Conservation (phyloP, 2,329 filamentous ascomycete species). For the Ascocoryne sarcoides region DNA sequence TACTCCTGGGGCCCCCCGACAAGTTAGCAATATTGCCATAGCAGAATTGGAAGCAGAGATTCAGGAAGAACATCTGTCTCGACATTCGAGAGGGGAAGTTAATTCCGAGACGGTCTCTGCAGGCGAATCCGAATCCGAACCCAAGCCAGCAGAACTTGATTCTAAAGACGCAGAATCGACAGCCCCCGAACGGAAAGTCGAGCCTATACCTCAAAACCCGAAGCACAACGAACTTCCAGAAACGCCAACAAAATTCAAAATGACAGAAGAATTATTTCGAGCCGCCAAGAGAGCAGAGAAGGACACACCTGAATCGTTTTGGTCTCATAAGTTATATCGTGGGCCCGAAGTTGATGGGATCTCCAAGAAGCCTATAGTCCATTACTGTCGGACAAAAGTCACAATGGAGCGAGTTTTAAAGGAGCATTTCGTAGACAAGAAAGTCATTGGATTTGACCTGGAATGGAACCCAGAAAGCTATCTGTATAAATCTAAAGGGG, state of each 20-base stretch:
- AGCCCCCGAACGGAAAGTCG: not conserved
- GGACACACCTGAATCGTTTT: conserved; percentile 46
- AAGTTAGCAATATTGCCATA: conserved; percentile 14
- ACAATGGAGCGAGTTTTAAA: conserved; percentile 59
- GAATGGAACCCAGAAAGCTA: conserved; percentile 69
- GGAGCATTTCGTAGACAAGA: conserved; percentile 57
- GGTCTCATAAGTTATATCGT: conserved; percentile 61
- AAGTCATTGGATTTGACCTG: conserved; percentile 77
- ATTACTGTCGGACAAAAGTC: conserved; percentile 65
- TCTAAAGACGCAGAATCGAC: not conserved
- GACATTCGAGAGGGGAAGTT: conserved; percentile 17
- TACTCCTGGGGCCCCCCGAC: conserved; percentile 7
- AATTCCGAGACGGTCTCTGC: no score
- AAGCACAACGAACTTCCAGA: conserved; percentile 29
- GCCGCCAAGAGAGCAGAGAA: conserved; percentile 39
- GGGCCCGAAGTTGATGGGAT: conserved; percentile 38
- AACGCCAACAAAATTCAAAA: conserved; percentile 37
- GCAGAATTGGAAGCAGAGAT: conserved; percentile 1
- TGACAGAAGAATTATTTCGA: conserved; percentile 37
- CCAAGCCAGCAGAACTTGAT: not conserved
- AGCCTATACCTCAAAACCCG: conserved; percentile 12
- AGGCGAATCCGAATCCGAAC: not conserved
- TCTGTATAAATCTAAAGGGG: conserved; percentile 37
- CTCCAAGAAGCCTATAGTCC: conserved; percentile 45
- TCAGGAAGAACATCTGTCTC: conserved; percentile 12